phyloP scores from a whole-genome alignment of 805 yeast genomes.

The Ogataea angusta region DNA sequence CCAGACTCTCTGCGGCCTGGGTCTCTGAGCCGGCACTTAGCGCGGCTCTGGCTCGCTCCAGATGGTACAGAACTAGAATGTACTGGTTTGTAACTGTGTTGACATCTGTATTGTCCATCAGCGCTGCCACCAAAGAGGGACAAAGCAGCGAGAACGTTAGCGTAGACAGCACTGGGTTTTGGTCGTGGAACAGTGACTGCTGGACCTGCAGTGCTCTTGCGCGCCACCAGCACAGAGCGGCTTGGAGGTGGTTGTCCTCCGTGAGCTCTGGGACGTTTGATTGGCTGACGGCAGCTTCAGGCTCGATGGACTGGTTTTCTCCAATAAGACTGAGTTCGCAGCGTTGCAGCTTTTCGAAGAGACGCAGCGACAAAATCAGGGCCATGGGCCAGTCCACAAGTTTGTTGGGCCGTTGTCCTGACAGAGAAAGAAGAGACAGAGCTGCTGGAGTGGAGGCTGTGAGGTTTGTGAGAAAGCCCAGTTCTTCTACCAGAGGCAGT shows the following conservation, averaged over 20 bases:
- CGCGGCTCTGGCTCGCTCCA: constrained; percentile 67
- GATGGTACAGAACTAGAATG: constrained; percentile 47
- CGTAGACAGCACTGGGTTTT: constrained; percentile 42
- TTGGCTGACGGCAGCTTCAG: constrained; percentile 22
- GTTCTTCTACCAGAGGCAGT: constrained; percentile 33
- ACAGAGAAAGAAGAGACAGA: constrained; percentile 19
- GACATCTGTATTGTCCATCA: constrained; percentile 32
- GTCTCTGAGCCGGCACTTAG: constrained; percentile 65
- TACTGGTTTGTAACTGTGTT: constrained; percentile 29
- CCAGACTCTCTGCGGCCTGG: constrained; percentile 51
- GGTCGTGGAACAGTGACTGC: constrained; percentile 60
- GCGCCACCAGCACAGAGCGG: constrained; percentile 72
- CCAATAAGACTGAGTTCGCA: constrained; percentile 24
- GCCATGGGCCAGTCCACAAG: constrained; percentile 50
- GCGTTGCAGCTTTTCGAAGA: constrained; percentile 41
- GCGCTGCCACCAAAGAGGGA: constrained; percentile 31
- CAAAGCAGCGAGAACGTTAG: constrained; percentile 40
- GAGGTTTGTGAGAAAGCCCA: constrained; percentile 19
- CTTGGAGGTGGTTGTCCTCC: constrained; percentile 33
- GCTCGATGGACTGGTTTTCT: constrained; percentile 12
- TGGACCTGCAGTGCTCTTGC: constrained; percentile 65
- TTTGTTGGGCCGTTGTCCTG: constrained; percentile 70
- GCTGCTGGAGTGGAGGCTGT: constrained; percentile 14
- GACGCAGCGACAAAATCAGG: constrained; percentile 39
- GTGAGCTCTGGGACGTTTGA: constrained; percentile 15